Percentiles rank a stretch among this genome's conserved stretches.
phyloP scores from a whole-genome alignment of 495 filamentous ascomycete genomes.

The Penicillium atrosanguineum region DNA sequence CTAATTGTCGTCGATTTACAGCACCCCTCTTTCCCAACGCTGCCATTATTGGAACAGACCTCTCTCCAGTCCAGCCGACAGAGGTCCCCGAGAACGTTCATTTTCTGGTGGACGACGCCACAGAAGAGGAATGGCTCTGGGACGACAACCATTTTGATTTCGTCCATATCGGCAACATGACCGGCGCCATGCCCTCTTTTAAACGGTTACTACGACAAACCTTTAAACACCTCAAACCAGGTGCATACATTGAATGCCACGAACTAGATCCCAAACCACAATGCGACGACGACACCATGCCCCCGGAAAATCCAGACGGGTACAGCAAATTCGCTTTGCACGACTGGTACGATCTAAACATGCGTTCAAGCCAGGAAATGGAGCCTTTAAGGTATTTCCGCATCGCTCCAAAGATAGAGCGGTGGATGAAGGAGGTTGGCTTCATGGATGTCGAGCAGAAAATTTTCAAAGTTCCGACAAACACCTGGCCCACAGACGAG shows the following conservation, averaged over 20 bases:
- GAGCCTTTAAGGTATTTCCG: slow-evolving; percentile 51
- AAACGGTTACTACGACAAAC: slow-evolving; percentile 41
- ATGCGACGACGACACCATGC: slow-evolving; percentile 63
- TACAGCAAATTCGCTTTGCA: slow-evolving; percentile 43
- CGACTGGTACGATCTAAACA: slow-evolving; percentile 52
- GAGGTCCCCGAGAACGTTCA: slow-evolving; percentile 56
- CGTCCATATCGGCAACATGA: slow-evolving; percentile 46
- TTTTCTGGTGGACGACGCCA: slow-evolving; percentile 58
- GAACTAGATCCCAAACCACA: slow-evolving; percentile 55
- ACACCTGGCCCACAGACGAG: slow-evolving; percentile 58
- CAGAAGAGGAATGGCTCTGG: slow-evolving; percentile 52
- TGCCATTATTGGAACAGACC: slow-evolving; percentile 59
- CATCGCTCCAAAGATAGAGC: slow-evolving; percentile 50
- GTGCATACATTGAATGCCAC: slow-evolving; percentile 65
- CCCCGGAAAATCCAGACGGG: slow-evolving; percentile 40
- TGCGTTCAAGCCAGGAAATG: slow-evolving; percentile 43
- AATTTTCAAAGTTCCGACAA: slow-evolving; percentile 55
- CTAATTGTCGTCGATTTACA: slow-evolving; percentile 12
- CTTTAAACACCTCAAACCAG: slow-evolving; percentile 54
- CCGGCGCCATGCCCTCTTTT: slow-evolving; percentile 38
- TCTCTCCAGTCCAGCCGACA: slow-evolving; percentile 61
- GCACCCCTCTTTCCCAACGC: slow-evolving; percentile 53
- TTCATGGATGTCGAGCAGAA: slow-evolving; percentile 62
- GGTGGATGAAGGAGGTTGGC: slow-evolving; percentile 58
- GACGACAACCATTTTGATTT: slow-evolving; percentile 44